Evolutionary conservation across 441 rosid species (phyloP).

Genomic region (Adansonia grandidieri): DNA sequence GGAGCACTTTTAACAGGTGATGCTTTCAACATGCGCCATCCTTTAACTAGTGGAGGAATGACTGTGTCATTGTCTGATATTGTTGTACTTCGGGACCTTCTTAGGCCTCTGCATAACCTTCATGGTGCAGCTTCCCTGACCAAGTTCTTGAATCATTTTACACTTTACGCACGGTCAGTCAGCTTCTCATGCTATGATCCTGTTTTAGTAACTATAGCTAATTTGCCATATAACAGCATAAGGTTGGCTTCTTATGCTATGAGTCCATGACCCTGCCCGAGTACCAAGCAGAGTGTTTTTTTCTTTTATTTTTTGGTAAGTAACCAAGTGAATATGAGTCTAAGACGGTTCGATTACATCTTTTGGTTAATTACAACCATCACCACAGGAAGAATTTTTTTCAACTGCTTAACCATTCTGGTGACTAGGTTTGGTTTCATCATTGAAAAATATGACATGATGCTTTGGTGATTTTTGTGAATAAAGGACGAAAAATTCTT

Average conservation of each 20-base stretch:
- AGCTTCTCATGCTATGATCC: background rate
- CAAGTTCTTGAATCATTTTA: slow-evolving; percentile 57
- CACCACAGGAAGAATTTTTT: background rate
- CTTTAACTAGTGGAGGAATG: slow-evolving; percentile 70
- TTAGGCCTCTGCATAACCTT: slow-evolving; percentile 46
- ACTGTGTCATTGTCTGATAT: slow-evolving; percentile 63
- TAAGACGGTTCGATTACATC: background rate
- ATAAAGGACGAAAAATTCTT: background rate
- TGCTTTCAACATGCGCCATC: slow-evolving; percentile 75
- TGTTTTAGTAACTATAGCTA: background rate
- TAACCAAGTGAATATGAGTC: background rate
- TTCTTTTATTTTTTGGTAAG: background rate
- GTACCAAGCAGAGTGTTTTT: background rate
- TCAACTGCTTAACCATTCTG: background rate
- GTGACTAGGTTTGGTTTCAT: background rate
- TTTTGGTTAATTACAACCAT: background rate
- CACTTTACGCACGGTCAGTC: slow-evolving; percentile 57
- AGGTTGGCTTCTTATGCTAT: background rate
- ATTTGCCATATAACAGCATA: background rate
- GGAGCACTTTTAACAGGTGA: slow-evolving; percentile 66
- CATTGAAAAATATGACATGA: background rate
- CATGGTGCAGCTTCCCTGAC: slow-evolving; percentile 46
- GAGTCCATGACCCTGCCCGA: background rate
- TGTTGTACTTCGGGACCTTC: slow-evolving; percentile 58
- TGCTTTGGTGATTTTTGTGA: background rate